Evolutionary conservation across 495 filamentous ascomycete genomes (phyloP), one percentile per base, ranked within the genome.

Genomic region (Penicillium pancosmium): DNA sequence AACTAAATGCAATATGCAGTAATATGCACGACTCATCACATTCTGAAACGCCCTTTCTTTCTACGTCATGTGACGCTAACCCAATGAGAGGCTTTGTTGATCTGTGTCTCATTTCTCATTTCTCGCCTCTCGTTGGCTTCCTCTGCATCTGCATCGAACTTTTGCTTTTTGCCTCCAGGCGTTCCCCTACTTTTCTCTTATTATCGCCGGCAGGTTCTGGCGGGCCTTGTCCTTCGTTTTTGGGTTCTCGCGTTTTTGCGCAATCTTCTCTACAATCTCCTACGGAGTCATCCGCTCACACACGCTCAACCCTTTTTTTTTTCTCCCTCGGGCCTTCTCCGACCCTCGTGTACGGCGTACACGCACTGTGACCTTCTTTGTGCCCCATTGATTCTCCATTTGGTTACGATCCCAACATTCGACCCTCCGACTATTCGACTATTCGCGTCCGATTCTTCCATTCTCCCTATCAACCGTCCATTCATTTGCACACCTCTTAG

Each of bases 31-130:
- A 48, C 40, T 33, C 40, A 16, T 44, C 40, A 31, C 33, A 57
- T 50, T 57, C 61, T 61, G 61, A 61, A 64, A 67, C 61, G 54
- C 16, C 55, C 50, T 60, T 50, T 16, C 43, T 51, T 48, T 48
- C 60, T 61, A 70, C 67, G 67, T 70, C 67, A 70, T 67, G 55
- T 64, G 62, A 63, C 67, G 49, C 65, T 68, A 68, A 44, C 19
- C 60, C 62, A 43, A 65, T 66, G 53, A 46, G 53, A 46, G 57
- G 62, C 27, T 49, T 38, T 70, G 64, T 72, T 72, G 64, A 64
- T 70, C 66, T 61, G 70, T 70, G 60, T 68, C 61, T 66, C 65
- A 59, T 64, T 51, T 35, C 43, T 51, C 47, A 33, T 33, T 47
- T 65, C 27, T 54, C 52, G 46, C 49, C 49, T 52, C 57, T 60